Base-by-base conservation (phyloP, 2,329 filamentous ascomycete species). In the Colletotrichum nymphaeae region DNA sequence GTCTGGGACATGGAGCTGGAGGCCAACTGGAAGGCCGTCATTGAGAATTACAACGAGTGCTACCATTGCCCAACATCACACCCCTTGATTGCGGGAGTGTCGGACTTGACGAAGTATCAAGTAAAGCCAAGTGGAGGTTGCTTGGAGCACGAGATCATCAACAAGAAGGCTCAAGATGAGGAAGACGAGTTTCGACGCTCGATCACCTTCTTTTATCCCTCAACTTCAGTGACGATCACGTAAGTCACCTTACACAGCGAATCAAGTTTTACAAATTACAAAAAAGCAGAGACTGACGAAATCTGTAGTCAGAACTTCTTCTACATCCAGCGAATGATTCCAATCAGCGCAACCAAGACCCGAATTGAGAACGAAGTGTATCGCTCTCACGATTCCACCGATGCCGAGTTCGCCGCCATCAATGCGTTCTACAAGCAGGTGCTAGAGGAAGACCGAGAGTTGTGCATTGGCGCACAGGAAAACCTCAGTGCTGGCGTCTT, bases 401-500 rank as follows among this genome's bases (percentile, higher is more conserved):
- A 88, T 16, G 84, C 86, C 42, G 83, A 86, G 35, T 89, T 89
- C 75, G 76, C 81, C 6, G 79, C 81, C 2, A 84, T 88, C 70
- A 83, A 83, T 78, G 79, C 83, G 4, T 86, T 88, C 67, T 89
- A 88, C 81, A 86, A 86, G 75, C 86, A 86, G 63, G 84, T 89
- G 68, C 84, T 88, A 79, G 78, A 78, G 14, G 87, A 89, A 74
- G 87, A 89, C 79, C 88, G 88, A 75, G 80, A 83, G 0, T 83
- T 89, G 0, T 88, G 87, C 77, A 81, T 86, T 63, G 81, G 80
- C 1, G 84, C 87, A 1, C 87, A 89, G 75, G 80, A 82, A 72
- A 89, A 89, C 78, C 80, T 89, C 73, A 85, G 87, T 70, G 81
- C 83, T 0, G 87, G 87, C 1, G 82, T 88, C 24, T 89, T 87